phyloP scores from a whole-genome alignment of 805 yeast species.

The Phaffomyces opuntiae region DNA sequence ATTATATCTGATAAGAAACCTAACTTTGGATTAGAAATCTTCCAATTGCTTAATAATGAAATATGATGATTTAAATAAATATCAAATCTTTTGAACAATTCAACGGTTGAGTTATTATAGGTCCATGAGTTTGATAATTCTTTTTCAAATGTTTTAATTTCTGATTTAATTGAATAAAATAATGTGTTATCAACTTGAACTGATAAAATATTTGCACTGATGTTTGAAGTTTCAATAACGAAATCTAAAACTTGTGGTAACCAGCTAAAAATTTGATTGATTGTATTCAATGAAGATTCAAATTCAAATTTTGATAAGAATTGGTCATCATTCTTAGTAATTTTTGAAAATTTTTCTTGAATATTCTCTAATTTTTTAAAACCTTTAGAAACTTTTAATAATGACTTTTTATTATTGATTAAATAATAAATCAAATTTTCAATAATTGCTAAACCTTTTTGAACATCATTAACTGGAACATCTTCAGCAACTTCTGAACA shows the following conservation, averaged over 20 bases:
- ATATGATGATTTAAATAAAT: constrained; percentile 7
- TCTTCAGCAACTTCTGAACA: constrained; percentile 60
- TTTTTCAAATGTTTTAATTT: constrained; percentile 10
- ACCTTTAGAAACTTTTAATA: constrained; percentile 25
- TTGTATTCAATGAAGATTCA: constrained; percentile 6
- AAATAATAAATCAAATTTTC: constrained; percentile 64
- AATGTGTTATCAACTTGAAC: constrained; percentile 13
- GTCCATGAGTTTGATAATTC: constrained; percentile 11
- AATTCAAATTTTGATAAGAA: constrained; percentile 14
- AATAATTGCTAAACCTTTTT: constrained; percentile 66
- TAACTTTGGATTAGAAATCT: constrained; percentile 20
- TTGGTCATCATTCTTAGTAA: constrained; percentile 14
- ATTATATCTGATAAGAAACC: constrained; percentile 45
- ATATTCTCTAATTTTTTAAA: constrained; percentile 16
- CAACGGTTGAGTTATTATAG: constrained; percentile 11
- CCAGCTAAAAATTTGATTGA: constrained; percentile 21
- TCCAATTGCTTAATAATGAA: constrained; percentile 30
- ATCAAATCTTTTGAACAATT: constrained; percentile 22
- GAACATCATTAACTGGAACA: constrained; percentile 66
- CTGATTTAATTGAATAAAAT: constrained; percentile 13
- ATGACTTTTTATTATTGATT: constrained; percentile 44
- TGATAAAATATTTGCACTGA: constrained; percentile 12
- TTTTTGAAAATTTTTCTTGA: constrained; percentile 18
- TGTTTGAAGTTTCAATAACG: constrained; percentile 19
- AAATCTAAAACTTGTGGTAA: constrained; percentile 29